Evolutionary conservation across 1,284 basidiomycete species (phyloP).

Genomic region (Moesziomyces globuligerus): DNA sequence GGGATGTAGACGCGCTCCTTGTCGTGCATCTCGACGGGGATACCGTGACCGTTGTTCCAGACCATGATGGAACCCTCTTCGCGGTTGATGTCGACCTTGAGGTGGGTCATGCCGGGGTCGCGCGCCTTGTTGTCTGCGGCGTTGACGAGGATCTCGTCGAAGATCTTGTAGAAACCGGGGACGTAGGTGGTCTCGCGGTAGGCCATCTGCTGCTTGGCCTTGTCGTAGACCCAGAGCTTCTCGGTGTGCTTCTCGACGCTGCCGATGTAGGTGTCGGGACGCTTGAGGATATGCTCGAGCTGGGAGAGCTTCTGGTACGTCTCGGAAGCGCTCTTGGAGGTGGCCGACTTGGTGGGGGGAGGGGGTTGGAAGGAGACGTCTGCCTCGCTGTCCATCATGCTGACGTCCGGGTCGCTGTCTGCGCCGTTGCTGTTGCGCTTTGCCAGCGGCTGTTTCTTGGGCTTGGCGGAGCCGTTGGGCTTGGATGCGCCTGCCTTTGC

Average conservation of each 20-base stretch:
- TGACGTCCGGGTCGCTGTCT: slow-evolving; percentile 69
- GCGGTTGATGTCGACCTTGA: slow-evolving; percentile 76
- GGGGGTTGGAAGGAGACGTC: slow-evolving; percentile 42
- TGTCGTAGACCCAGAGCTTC: slow-evolving; percentile 66
- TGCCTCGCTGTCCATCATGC: slow-evolving; percentile 48
- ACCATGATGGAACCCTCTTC: slow-evolving; percentile 89
- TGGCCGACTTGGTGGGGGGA: slow-evolving; percentile 20
- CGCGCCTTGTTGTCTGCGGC: slow-evolving; percentile 96
- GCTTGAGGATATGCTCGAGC: slow-evolving; percentile 94
- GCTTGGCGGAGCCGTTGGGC: slow-evolving; percentile 73
- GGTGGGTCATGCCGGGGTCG: slow-evolving; percentile 62
- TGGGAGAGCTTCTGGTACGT: slow-evolving; percentile 95
- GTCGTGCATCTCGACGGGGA: slow-evolving; percentile 92
- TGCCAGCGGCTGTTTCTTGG: slow-evolving; percentile 72
- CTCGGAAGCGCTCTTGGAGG: slow-evolving; percentile 84
- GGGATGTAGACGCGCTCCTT: slow-evolving; percentile 96
- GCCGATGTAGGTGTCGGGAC: slow-evolving; percentile 96
- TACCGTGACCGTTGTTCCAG: slow-evolving; percentile 94
- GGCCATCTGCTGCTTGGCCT: slow-evolving; percentile 60
- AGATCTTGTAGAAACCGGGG: slow-evolving; percentile 99
- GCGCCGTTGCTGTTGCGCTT: slow-evolving; percentile 72
- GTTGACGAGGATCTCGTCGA: slow-evolving; percentile 99
- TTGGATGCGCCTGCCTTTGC: slow-evolving; percentile 69
- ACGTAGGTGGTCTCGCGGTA: slow-evolving; percentile 84
- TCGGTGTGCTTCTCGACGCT: slow-evolving; percentile 65